phyloP scores from a whole-genome alignment of 768 basidiomycete genomes.

The Suillus ampliporus region DNA sequence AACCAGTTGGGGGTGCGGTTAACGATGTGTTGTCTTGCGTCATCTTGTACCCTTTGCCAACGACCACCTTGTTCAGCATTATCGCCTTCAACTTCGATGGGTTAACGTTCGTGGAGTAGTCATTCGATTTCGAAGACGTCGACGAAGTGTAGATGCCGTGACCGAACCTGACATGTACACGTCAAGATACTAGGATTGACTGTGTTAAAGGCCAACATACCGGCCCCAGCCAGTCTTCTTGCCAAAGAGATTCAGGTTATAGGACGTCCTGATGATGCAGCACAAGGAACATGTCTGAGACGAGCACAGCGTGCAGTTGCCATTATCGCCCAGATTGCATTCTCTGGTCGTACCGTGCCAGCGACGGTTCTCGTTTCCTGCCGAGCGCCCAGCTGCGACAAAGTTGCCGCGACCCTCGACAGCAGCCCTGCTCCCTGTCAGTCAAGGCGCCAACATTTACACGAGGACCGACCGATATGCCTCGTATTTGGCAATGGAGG shows the following conservation, averaged over 20 bases:
- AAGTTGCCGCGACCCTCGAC: slow-evolving; percentile 71
- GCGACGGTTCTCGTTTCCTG: slow-evolving; percentile 75
- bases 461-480: slow-evolving; percentile 56
- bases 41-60: slow-evolving; percentile 73
- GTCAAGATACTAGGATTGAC: neutral
- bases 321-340: slow-evolving; percentile 68
- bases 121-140: slow-evolving; percentile 83
- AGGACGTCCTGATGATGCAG: slow-evolving; percentile 67
- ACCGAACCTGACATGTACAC: slow-evolving; percentile 54
- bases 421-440: slow-evolving; percentile 44
- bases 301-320: slow-evolving; percentile 56
- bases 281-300: slow-evolving; percentile 66
- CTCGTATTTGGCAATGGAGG: slow-evolving; percentile 59
- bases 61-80: slow-evolving; percentile 75
- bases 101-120: slow-evolving; percentile 67
- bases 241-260: slow-evolving; percentile 64
- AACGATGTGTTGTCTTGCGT: slow-evolving; percentile 59
- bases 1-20: slow-evolving; percentile 64
- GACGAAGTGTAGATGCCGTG: slow-evolving; percentile 76
- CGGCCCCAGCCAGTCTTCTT: slow-evolving; percentile 79
- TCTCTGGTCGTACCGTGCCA: slow-evolving; percentile 77
- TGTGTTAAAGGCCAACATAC: slow-evolving; percentile 34
- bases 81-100: slow-evolving; percentile 64
- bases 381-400: slow-evolving; percentile 52
- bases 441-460: neutral